These are phyloP conservation scores for Zygosaccharomyces kombuchaensis DNA, from an alignment of 805 yeast genomes.

Conservation along the genomic window DNA sequence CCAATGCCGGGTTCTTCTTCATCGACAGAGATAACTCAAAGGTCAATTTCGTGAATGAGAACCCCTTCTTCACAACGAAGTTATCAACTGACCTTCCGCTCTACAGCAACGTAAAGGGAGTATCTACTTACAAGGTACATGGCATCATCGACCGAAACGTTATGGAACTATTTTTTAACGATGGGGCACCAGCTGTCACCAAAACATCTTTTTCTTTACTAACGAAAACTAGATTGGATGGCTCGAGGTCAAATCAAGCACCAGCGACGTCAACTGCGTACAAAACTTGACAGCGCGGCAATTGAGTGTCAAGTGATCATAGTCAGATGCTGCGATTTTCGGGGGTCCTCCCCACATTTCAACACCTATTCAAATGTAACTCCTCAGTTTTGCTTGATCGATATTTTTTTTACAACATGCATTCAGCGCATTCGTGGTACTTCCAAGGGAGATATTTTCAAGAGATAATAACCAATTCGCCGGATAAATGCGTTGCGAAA, in stretches of 20 bases:
- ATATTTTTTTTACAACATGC: no score
- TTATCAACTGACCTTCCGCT: conserved; percentile 26
- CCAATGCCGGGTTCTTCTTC: conserved; percentile 22
- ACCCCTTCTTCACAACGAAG: conserved; percentile 31
- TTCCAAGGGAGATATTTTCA: no score
- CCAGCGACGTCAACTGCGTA: conserved; percentile 10
- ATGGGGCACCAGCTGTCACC: conserved; percentile 31
- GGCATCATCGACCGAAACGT: conserved; percentile 34
- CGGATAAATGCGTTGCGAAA: no score
- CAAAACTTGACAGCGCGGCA: conserved; percentile 11
- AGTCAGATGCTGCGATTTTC: no score
- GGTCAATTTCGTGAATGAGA: conserved; percentile 19
- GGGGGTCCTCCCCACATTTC: no score
- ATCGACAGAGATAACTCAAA: conserved; percentile 29
- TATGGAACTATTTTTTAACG: conserved; percentile 33
- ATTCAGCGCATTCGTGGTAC: no score
- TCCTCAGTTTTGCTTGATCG: no score
- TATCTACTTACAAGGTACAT: conserved; percentile 23
- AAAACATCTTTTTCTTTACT: conserved; percentile 31
- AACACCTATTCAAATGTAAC: no score
- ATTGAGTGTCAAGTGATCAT: conserved; percentile 1
- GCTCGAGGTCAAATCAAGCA: conserved; percentile 14
- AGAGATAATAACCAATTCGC: no score
- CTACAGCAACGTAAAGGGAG: conserved; percentile 12
- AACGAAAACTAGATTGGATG: conserved; percentile 17